Percentiles rank a stretch among this genome's conserved stretches.
Evolutionary conservation across 2,329 filamentous ascomycete genomes (phyloP).

Genomic region (Colletotrichum sansevieriae): DNA sequence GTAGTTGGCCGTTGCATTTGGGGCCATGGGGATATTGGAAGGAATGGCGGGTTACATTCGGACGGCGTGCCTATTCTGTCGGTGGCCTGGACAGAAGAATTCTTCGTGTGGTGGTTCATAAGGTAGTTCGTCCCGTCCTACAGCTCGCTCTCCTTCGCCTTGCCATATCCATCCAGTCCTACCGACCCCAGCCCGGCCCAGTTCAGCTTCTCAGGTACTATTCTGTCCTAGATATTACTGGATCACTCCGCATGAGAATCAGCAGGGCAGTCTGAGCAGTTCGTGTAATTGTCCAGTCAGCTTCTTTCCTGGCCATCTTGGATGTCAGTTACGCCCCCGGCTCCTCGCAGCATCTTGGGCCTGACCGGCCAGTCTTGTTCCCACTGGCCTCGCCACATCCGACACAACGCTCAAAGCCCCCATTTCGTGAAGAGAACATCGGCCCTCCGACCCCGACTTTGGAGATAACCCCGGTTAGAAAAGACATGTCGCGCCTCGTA

Average conservation of each 20-base stretch:
- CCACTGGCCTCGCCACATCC: constrained; percentile 17
- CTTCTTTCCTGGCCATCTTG: background rate
- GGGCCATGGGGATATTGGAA: constrained; percentile 15
- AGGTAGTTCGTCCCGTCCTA: background rate
- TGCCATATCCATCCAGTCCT: background rate
- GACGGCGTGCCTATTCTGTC: constrained; percentile 26
- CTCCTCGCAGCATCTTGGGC: constrained; percentile 27
- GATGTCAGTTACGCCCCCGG: background rate
- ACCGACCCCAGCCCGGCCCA: background rate
- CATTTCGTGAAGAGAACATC: background rate
- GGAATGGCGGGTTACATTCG: constrained; percentile 36
- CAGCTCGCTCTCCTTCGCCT: constrained; percentile 6
- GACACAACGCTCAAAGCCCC: constrained; percentile 9
- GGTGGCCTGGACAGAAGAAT: background rate
- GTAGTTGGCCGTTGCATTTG: constrained; percentile 10
- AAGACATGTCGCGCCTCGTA: constrained; percentile 6
- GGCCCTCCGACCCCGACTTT: background rate
- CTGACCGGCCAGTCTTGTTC: constrained; percentile 23
- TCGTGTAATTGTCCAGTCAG: constrained; percentile 4
- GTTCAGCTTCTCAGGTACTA: background rate
- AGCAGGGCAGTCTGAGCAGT: background rate
- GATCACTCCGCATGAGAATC: background rate
- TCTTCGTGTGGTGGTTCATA: too few relatives aligned
- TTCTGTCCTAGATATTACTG: background rate
- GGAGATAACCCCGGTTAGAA: constrained; percentile 4